phyloP scores from a whole-genome alignment of 2,329 filamentous ascomycete species.

The Colletotrichum caudatum region DNA sequence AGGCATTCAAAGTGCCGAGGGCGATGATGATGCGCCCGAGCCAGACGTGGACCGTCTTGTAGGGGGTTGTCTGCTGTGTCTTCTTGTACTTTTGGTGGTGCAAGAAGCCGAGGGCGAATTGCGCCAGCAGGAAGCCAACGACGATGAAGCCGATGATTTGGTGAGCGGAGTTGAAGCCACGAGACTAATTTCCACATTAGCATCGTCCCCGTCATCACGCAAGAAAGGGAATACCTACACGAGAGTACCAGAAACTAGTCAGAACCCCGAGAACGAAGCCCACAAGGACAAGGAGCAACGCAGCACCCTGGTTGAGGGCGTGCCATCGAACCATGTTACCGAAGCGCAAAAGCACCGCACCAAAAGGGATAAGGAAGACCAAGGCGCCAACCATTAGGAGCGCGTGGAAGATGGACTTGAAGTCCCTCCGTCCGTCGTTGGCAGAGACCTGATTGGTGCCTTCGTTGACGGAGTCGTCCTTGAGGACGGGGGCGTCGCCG shows the following conservation, averaged over 20 bases:
- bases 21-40: slow-evolving; percentile 66
- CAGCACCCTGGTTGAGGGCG: slow-evolving; percentile 64
- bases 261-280: slow-evolving; percentile 66
- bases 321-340: slow-evolving; percentile 67
- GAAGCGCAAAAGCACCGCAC: slow-evolving; percentile 65
- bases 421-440: slow-evolving; percentile 50
- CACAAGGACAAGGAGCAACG: slow-evolving; percentile 60
- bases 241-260: slow-evolving; percentile 64
- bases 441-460: slow-evolving; percentile 50
- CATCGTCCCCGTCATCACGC: not conserved
- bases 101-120: slow-evolving; percentile 66
- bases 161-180: slow-evolving; percentile 64
- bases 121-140: slow-evolving; percentile 62
- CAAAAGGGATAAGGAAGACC: slow-evolving; percentile 67
- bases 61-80: slow-evolving; percentile 61
- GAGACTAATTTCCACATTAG: slow-evolving; percentile 55
- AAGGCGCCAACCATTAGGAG: slow-evolving; percentile 68
- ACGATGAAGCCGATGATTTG: slow-evolving; percentile 70
- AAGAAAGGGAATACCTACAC: slow-evolving; percentile 56
- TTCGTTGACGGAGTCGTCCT: slow-evolving; percentile 49
- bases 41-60: slow-evolving; percentile 68
- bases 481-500: slow-evolving; percentile 56
- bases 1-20: slow-evolving; percentile 67
- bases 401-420: slow-evolving; percentile 58
- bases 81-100: slow-evolving; percentile 67